phyloP scores from a whole-genome alignment of 2,329 filamentous ascomycete genomes.

The Aureobasidium subglaciale region DNA sequence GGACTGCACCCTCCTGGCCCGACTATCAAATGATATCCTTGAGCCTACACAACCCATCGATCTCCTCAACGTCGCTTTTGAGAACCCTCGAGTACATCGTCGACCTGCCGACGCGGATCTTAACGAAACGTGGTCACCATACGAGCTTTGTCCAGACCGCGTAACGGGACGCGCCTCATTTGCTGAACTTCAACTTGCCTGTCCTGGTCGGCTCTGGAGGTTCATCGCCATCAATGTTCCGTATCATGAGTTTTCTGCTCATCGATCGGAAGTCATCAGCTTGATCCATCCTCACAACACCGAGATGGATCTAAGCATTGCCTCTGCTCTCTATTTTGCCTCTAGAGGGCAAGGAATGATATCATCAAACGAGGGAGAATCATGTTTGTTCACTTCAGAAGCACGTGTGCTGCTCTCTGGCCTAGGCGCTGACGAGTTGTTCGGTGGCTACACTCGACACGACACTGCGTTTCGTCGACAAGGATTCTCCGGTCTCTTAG shows the following conservation, averaged over 20 bases:
- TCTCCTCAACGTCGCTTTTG: slow-evolving; percentile 91
- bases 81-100: slow-evolving; percentile 68
- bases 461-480: slow-evolving; percentile 63
- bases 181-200: slow-evolving; percentile 63
- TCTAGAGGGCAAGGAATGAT: slow-evolving; percentile 59
- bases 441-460: slow-evolving; percentile 87
- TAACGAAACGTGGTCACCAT: slow-evolving; percentile 39
- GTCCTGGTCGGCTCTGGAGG: slow-evolving; percentile 67
- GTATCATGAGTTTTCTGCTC: slow-evolving; percentile 63
- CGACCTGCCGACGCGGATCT: slow-evolving; percentile 21
- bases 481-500: slow-evolving; percentile 64
- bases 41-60: slow-evolving; percentile 66
- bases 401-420: slow-evolving; percentile 85
- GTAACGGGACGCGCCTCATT: slow-evolving; percentile 76
- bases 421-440: slow-evolving; percentile 90
- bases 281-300: slow-evolving; percentile 92
- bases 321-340: slow-evolving; percentile 89
- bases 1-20: slow-evolving; percentile 83
- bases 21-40: slow-evolving; percentile 70
- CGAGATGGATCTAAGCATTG: slow-evolving; percentile 97
- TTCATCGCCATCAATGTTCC: slow-evolving; percentile 82
- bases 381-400: slow-evolving; percentile 52
- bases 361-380: slow-evolving; percentile 20
- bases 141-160: slow-evolving; percentile 83
- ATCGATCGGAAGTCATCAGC: slow-evolving; percentile 62